Evolutionary conservation across 768 basidiomycete species (phyloP).

Genomic region (Steccherinum ochraceum): DNA sequence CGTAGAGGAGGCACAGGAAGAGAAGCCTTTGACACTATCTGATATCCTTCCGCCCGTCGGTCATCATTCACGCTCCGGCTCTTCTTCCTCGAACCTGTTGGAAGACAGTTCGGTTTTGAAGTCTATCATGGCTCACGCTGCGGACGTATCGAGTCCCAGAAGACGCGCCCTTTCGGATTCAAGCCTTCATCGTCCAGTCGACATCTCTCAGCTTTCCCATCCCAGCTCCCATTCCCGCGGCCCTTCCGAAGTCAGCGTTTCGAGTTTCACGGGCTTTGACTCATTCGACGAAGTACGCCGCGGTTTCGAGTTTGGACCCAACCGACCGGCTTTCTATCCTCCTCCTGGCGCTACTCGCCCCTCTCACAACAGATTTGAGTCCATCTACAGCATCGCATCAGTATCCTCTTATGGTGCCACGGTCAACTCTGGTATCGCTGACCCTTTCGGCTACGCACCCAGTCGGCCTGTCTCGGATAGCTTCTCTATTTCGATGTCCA

Average conservation of each 20-base stretch:
- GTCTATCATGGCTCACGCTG: slow-evolving; percentile 19
- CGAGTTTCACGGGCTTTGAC: slow-evolving; percentile 67
- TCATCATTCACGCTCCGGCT: slow-evolving; percentile 40
- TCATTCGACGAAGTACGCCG: slow-evolving; percentile 76
- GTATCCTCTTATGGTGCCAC: slow-evolving; percentile 74
- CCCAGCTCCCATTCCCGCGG: slow-evolving; percentile 27
- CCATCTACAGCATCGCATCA: slow-evolving; percentile 68
- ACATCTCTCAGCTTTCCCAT: slow-evolving; percentile 13
- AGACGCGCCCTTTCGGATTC: slow-evolving; percentile 39
- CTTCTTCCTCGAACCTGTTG: slow-evolving; percentile 26
- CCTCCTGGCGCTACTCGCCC: slow-evolving; percentile 34
- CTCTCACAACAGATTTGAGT: slow-evolving; percentile 45
- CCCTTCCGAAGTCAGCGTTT: slow-evolving; percentile 30
- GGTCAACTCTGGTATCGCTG: slow-evolving; percentile 50
- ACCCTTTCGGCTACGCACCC: slow-evolving; percentile 72
- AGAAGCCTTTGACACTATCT: slow-evolving; percentile 50
- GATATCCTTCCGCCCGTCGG: slow-evolving; percentile 70
- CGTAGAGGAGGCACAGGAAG: slow-evolving; percentile 11
- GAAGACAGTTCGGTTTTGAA: slow-evolving; percentile 25
- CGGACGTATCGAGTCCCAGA: slow-evolving; percentile 27
- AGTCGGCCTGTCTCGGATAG: slow-evolving; percentile 56
- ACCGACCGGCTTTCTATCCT: slow-evolving; percentile 63
- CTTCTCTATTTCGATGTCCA: slow-evolving; percentile 47
- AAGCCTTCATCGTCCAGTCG: slow-evolving; percentile 29
- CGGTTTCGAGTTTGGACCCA: slow-evolving; percentile 66